Percentiles rank a stretch among this genome's conserved stretches.
Conservation (phyloP, 768 basidiomycete species). For the Pleurotus citrinopileatus region DNA sequence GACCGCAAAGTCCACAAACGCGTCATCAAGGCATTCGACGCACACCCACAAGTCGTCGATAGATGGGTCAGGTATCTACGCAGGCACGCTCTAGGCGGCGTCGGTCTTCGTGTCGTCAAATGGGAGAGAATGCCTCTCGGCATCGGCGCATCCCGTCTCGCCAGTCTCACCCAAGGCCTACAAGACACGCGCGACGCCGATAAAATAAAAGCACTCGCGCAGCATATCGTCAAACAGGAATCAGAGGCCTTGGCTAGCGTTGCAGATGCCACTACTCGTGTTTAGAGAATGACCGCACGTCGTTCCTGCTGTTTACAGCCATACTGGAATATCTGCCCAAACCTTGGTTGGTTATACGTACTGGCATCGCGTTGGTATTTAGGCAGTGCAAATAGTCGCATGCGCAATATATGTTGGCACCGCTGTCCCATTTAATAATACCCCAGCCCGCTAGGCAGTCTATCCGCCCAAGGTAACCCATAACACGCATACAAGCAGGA, state of each 20-base stretch:
- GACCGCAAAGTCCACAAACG: constrained; percentile 81
- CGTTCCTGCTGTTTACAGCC: too few relatives aligned
- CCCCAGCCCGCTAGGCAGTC: too few relatives aligned
- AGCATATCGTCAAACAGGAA: constrained; percentile 34
- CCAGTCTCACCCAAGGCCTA: constrained; percentile 22
- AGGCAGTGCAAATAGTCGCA: too few relatives aligned
- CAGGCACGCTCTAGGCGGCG: constrained; percentile 75
- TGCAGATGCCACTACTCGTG: not conserved
- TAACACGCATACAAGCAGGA: too few relatives aligned
- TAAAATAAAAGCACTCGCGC: constrained; percentile 36
- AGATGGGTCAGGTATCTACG: constrained; percentile 79
- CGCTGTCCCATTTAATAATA: too few relatives aligned
- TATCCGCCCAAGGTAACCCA: too few relatives aligned
- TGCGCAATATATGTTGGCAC: too few relatives aligned
- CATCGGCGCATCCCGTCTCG: constrained; percentile 31
- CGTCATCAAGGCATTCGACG: constrained; percentile 88
- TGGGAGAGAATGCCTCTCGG: constrained; percentile 69
- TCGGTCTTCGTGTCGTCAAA: constrained; percentile 79
- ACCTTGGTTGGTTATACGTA: too few relatives aligned
- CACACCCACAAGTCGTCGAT: constrained; percentile 73
- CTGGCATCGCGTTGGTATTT: too few relatives aligned
- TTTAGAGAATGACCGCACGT: too few relatives aligned
- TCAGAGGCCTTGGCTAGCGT: not conserved
- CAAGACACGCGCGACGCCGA: constrained; percentile 22
- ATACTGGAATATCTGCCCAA: too few relatives aligned